phyloP scores from a whole-genome alignment of 305 asterid species.

The Fraxinus nigra region DNA sequence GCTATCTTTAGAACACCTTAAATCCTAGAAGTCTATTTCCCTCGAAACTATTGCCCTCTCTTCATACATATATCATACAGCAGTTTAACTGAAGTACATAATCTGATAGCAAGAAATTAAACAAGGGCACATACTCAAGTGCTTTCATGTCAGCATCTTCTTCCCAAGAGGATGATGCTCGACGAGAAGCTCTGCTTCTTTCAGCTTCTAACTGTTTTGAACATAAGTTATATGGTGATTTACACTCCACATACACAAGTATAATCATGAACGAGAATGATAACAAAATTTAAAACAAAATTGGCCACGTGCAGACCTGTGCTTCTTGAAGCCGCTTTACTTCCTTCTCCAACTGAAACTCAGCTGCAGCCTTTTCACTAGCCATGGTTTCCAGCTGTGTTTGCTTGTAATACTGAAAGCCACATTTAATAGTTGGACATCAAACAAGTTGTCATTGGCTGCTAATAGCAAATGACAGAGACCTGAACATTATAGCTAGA shows the following conservation, averaged over 20 bases:
- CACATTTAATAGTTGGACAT: slow-evolving; percentile 26
- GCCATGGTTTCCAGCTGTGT: slow-evolving; percentile 98
- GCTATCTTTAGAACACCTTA: background rate
- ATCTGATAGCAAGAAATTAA: slow-evolving; percentile 14
- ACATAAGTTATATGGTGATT: slow-evolving; percentile 15
- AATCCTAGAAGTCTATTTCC: background rate
- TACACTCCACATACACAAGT: slow-evolving; percentile 1
- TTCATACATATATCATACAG: background rate
- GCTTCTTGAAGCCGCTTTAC: slow-evolving; percentile 80
- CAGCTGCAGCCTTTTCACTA: slow-evolving; percentile 98
- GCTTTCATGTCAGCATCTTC: slow-evolving; percentile 91
- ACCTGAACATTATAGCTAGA: slow-evolving; percentile 18
- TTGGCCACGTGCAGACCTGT: slow-evolving; percentile 51
- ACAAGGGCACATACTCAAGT: slow-evolving; percentile 69
- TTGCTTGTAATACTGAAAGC: slow-evolving; percentile 88
- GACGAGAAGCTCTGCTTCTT: slow-evolving; percentile 76
- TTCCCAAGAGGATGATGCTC: slow-evolving; percentile 93
- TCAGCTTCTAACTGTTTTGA: slow-evolving; percentile 81
- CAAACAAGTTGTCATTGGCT: slow-evolving; percentile 22
- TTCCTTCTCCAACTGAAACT: slow-evolving; percentile 98
- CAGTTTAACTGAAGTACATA: background rate
- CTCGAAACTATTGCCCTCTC: background rate
- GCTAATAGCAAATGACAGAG: slow-evolving; percentile 19
- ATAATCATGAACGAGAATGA: background rate
- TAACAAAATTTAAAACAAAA: slow-evolving; percentile 8